These are phyloP conservation scores for Rutstroemia sp. DNA, from an alignment of 2,329 filamentous ascomycete species.

Conservation along the genomic window DNA sequence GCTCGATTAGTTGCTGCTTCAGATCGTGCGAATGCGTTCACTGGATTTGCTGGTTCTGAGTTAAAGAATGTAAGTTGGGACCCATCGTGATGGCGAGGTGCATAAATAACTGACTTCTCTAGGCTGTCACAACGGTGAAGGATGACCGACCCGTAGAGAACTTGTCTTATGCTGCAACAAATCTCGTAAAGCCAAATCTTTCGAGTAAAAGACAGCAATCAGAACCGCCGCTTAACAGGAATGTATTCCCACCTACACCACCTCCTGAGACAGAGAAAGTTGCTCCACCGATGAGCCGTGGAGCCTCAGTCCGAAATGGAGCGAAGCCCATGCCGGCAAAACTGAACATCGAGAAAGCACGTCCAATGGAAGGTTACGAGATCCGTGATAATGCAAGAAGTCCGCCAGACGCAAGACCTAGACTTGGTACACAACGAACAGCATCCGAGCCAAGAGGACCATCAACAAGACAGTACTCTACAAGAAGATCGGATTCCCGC, in stretches of 20 bases:
- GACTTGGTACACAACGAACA: slow-evolving; percentile 39
- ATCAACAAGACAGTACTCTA: slow-evolving; percentile 28
- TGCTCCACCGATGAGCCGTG: slow-evolving; percentile 39
- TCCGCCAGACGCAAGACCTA: slow-evolving; percentile 27
- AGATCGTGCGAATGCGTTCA: slow-evolving; percentile 72
- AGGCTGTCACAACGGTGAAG: slow-evolving; percentile 49
- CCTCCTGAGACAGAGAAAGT: slow-evolving; percentile 79
- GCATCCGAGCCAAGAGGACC: slow-evolving; percentile 44
- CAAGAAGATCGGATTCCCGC: slow-evolving; percentile 25
- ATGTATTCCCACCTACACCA: slow-evolving; percentile 94
- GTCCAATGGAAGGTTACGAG: slow-evolving; percentile 36
- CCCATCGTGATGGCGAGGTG: slow-evolving; percentile 8
- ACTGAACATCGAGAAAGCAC: slow-evolving; percentile 53
- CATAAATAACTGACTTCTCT: slow-evolving; percentile 16
- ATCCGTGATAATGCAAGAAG: slow-evolving; percentile 27
- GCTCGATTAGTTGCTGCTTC: slow-evolving; percentile 87
- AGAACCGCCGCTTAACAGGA: slow-evolving; percentile 70
- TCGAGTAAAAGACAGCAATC: slow-evolving; percentile 77
- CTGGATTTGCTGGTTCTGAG: slow-evolving; percentile 72
- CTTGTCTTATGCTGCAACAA: slow-evolving; percentile 86
- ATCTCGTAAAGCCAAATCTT: slow-evolving; percentile 82
- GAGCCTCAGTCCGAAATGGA: slow-evolving; percentile 54
- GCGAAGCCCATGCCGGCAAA: slow-evolving; percentile 54
- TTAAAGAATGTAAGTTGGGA: slow-evolving; percentile 57
- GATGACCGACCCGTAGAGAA: slow-evolving; percentile 80